Conservation (phyloP, 169 alveolate genomes). For the Nephromyces sp. region DNA sequence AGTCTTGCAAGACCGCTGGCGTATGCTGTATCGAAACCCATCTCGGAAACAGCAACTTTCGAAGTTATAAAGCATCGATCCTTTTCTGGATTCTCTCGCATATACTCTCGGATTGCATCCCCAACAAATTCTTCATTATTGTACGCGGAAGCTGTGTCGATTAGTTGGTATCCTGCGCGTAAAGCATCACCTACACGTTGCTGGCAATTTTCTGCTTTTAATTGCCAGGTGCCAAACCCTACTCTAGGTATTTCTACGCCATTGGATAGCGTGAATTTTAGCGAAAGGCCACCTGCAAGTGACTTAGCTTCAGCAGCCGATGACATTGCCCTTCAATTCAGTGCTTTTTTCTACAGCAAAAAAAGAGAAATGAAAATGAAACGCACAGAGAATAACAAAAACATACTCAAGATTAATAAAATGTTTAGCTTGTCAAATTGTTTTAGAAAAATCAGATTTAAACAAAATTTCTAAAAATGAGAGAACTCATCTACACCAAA, state of each 20-base stretch:
- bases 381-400: too few relatives aligned
- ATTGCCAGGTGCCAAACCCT: constrained; percentile 9
- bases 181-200: background rate
- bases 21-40: background rate
- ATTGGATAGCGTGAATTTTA: background rate
- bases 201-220: background rate
- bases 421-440: too few relatives aligned
- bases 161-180: background rate
- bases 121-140: background rate
- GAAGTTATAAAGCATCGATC: background rate
- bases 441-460: too few relatives aligned
- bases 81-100: background rate
- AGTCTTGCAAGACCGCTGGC: background rate
- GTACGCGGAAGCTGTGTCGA: constrained; percentile 11
- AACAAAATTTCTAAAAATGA: too few relatives aligned
- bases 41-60: background rate
- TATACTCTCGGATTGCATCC: background rate
- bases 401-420: too few relatives aligned
- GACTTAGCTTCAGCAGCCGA: too few relatives aligned
- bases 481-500: too few relatives aligned
- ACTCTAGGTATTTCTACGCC: constrained; percentile 1
- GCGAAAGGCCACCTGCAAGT: too few relatives aligned
- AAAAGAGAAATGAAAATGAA: too few relatives aligned
- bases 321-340: too few relatives aligned
- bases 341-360: too few relatives aligned